phyloP scores from a whole-genome alignment of 106 monocot species.

The Alisma plantagoaquatica region DNA sequence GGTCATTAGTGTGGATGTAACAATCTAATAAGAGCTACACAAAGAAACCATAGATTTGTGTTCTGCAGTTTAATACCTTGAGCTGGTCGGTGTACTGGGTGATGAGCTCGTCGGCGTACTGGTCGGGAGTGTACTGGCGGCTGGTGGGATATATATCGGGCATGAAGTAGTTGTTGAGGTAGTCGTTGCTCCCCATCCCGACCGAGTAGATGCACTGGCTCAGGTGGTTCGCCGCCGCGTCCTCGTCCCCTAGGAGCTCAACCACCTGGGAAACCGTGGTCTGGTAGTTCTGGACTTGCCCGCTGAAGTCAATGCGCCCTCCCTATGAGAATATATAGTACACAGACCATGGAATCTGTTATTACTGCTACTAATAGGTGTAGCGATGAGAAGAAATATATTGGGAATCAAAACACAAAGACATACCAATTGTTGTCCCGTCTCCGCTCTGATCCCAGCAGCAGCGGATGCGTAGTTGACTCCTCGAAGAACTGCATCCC shows the following conservation, averaged over 20 bases:
- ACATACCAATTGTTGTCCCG: conserved; percentile 69
- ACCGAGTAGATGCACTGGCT: conserved; percentile 83
- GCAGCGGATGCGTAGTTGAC: conserved; percentile 93
- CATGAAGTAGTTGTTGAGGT: conserved; percentile 99
- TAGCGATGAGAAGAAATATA: no score
- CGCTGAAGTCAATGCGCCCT: conserved; percentile 40
- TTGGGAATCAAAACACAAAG: no score
- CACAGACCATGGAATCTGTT: no score
- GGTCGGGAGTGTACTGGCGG: conserved; percentile 53
- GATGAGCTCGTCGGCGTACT: conserved; percentile 62
- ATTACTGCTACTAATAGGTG: no score
- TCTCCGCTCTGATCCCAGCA: conserved; percentile 85
- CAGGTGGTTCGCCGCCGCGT: conserved; percentile 43
- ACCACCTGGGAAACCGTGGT: conserved; percentile 51
- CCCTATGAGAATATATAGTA: no score
- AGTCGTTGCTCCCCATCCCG: conserved; percentile 98
- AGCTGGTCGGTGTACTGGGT: conserved; percentile 60
- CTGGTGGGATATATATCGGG: conserved; percentile 52
- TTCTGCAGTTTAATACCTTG: no score
- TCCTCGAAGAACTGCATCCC: conserved; percentile 48
- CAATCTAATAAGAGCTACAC: no score
- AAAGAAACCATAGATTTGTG: no score
- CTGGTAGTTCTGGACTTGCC: conserved; percentile 66
- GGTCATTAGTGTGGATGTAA: no score
- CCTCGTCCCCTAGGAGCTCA: conserved; percentile 51